Conservation (phyloP, 768 basidiomycete genomes). For the Tricholoma hemisulphureum region DNA sequence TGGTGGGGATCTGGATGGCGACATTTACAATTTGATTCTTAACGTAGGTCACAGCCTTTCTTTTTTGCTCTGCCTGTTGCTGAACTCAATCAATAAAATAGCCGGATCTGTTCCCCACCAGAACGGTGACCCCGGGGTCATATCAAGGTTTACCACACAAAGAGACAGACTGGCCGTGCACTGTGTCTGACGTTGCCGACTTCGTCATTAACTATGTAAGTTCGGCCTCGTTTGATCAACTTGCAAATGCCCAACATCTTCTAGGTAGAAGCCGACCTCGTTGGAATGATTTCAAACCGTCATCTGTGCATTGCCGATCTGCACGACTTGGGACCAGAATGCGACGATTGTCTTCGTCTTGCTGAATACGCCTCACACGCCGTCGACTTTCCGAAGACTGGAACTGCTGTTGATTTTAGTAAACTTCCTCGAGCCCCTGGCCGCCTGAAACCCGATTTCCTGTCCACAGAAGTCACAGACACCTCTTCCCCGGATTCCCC, state of each 20-base stretch:
- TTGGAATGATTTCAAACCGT: slow-evolving; percentile 41
- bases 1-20: slow-evolving; percentile 55
- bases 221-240: slow-evolving; percentile 7
- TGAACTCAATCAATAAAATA: slow-evolving; percentile 14
- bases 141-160: slow-evolving; percentile 39
- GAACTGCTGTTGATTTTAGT: slow-evolving; percentile 36
- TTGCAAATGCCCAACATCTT: not conserved
- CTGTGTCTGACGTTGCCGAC: slow-evolving; percentile 42
- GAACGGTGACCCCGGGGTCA: slow-evolving; percentile 31
- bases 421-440: slow-evolving; percentile 31
- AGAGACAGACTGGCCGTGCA: slow-evolving; percentile 29
- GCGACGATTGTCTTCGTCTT: slow-evolving; percentile 36
- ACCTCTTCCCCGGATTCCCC: slow-evolving; percentile 6
- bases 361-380: slow-evolving; percentile 47
- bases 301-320: slow-evolving; percentile 46
- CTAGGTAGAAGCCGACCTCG: slow-evolving; percentile 36
- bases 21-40: slow-evolving; percentile 48
- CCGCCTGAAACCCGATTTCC: slow-evolving; percentile 39
- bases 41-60: slow-evolving; percentile 28
- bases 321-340: slow-evolving; percentile 26
- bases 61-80: slow-evolving; percentile 1
- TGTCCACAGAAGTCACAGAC: slow-evolving; percentile 39
- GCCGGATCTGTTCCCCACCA: slow-evolving; percentile 30
- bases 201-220: slow-evolving; percentile 49
- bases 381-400: slow-evolving; percentile 48